These are phyloP conservation scores for Suillus decipiens DNA, from an alignment of 768 basidiomycete species.

Conservation along the genomic window DNA sequence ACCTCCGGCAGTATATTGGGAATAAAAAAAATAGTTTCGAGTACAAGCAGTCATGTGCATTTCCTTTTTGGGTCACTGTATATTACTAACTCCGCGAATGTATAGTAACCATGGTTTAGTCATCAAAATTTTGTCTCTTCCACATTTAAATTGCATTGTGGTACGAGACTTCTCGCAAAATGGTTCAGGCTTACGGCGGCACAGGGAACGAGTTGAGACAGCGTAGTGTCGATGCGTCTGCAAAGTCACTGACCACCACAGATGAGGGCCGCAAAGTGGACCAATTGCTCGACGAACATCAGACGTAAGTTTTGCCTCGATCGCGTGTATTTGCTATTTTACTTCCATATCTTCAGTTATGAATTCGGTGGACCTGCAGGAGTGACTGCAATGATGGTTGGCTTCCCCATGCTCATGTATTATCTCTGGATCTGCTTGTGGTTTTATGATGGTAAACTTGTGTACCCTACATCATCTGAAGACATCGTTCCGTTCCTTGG, in stretches of 20 bases:
- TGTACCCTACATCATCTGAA: constrained; percentile 64
- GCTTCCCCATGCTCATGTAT: constrained; percentile 96
- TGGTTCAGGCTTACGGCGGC: constrained; percentile 32
- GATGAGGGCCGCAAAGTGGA: constrained; percentile 77
- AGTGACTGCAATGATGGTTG: constrained; percentile 91
- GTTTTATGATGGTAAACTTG: constrained; percentile 89
- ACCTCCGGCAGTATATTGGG: too few species aligned
- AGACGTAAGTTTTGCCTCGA: constrained; percentile 41
- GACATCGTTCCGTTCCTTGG: constrained; percentile 78
- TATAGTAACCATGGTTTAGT: not conserved
- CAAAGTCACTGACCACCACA: constrained; percentile 42
- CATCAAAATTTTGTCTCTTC: not conserved
- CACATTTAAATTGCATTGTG: too few species aligned
- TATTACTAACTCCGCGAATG: constrained; percentile 14
- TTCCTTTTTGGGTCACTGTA: too few species aligned
- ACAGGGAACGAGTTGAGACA: constrained; percentile 32
- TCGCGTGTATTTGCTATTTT: not conserved
- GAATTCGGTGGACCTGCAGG: constrained; percentile 97
- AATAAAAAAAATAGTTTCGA: too few species aligned
- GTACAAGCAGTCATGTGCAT: too few species aligned
- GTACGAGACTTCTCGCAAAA: constrained; percentile 9
- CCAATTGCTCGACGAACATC: constrained; percentile 71
- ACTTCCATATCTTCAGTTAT: constrained; percentile 52
- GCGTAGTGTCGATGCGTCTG: constrained; percentile 22
- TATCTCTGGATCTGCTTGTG: constrained; percentile 98